phyloP scores from a whole-genome alignment of 352 stramenopile genomes.

The Globisporangium iwayamae region DNA sequence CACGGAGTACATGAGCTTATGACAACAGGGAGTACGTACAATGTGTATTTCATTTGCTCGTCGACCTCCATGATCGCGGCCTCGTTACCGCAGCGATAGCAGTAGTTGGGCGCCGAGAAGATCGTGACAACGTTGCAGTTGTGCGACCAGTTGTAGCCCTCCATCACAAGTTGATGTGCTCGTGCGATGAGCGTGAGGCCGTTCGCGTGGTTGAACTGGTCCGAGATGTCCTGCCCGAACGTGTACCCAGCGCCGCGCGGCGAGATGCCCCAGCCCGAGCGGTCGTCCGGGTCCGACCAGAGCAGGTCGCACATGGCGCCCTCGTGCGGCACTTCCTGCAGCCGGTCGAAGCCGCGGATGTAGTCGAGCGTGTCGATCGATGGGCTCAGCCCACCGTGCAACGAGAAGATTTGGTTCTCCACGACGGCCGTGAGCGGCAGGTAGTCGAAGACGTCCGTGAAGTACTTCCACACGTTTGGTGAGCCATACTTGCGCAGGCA shows the following conservation, averaged over 20 bases:
- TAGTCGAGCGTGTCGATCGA: conserved; percentile 93
- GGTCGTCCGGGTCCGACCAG: conserved; percentile 96
- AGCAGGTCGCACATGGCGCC: conserved; percentile 98
- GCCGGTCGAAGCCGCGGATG: conserved; percentile 90
- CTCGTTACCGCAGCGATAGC: conserved; percentile 98
- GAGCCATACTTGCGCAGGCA: conserved; percentile 98
- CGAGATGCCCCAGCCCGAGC: conserved; percentile 94
- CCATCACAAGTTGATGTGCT: conserved; percentile 94
- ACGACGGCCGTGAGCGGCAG: conserved; percentile 95
- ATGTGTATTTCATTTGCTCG: conserved; percentile 94
- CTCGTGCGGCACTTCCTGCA: conserved; percentile 96
- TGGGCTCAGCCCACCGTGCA: conserved; percentile 87
- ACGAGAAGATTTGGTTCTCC: conserved; percentile 90
- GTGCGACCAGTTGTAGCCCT: conserved; percentile 94
- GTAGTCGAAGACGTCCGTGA: conserved; percentile 94
- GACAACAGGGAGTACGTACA: conserved; percentile 60
- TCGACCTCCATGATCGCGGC: conserved; percentile 97
- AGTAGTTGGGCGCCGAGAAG: conserved; percentile 99
- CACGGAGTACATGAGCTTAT: too few species aligned
- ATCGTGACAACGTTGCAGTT: conserved; percentile 98
- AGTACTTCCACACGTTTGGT: conserved; percentile 65
- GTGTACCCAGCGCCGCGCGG: conserved; percentile 91
- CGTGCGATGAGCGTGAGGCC: conserved; percentile 89
- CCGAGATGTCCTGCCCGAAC: conserved; percentile 90
- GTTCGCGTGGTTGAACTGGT: conserved; percentile 95